Percentiles rank a stretch among this genome's conserved stretches.
Evolutionary conservation across 1,284 basidiomycete species (phyloP).

Genomic region (Cutaneotrichosporon cutaneum): DNA sequence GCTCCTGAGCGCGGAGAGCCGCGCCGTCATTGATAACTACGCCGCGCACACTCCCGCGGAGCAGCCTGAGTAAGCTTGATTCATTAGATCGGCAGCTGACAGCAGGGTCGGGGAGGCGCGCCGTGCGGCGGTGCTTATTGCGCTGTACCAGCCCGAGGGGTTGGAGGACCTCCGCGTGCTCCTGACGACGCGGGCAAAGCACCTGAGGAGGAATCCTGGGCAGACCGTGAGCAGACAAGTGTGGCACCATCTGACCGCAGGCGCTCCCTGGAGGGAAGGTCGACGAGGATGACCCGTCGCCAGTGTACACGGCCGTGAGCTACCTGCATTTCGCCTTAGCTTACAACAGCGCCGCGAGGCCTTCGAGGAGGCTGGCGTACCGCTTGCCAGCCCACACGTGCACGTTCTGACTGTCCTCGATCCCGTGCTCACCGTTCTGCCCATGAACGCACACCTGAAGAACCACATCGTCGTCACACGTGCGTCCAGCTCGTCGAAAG

Average conservation of each 20-base stretch:
- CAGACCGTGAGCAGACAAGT: constrained; percentile 12
- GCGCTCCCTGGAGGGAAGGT: constrained; percentile 80
- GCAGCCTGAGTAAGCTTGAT: background rate
- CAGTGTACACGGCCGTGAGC: constrained; percentile 71
- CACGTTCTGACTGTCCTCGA: constrained; percentile 66
- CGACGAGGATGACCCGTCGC: constrained; percentile 65
- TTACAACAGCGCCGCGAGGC: constrained; percentile 69
- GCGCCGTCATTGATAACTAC: background rate
- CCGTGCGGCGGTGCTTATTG: constrained; percentile 70
- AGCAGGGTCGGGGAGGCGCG: constrained; percentile 44
- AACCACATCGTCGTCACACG: constrained; percentile 54
- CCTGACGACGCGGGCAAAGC: constrained; percentile 77
- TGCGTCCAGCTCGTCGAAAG: constrained; percentile 13
- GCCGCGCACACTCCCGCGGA: background rate
- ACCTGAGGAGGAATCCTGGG: constrained; percentile 56
- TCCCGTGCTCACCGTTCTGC: constrained; percentile 74
- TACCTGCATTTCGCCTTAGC: background rate
- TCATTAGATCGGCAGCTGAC: background rate
- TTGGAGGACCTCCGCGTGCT: constrained; percentile 64
- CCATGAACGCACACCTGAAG: constrained; percentile 50
- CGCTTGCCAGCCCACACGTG: constrained; percentile 60
- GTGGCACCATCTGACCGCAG: constrained; percentile 20
- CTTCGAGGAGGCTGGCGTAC: constrained; percentile 73
- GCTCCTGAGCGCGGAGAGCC: background rate
- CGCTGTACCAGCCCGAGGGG: constrained; percentile 68